phyloP scores from a whole-genome alignment of 202 grass and related monocot species.

The Zoysia matrella region DNA sequence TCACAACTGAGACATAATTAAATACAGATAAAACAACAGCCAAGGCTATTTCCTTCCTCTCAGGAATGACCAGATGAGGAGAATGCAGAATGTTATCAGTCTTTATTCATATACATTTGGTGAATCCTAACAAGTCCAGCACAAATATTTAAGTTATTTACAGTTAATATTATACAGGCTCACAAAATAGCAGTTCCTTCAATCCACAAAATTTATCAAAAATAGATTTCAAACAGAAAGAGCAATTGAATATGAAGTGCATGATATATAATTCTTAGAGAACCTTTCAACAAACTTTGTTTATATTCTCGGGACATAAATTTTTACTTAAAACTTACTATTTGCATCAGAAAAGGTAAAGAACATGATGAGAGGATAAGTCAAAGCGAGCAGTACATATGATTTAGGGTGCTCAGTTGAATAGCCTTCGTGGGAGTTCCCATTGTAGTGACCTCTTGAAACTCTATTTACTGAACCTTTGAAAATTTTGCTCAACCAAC shows the following conservation, averaged over 20 bases:
- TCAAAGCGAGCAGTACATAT: constrained; percentile 42
- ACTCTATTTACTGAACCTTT: constrained; percentile 58
- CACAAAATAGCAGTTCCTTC: not conserved
- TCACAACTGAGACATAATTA: constrained; percentile 37
- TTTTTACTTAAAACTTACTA: constrained; percentile 17
- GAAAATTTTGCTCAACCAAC: constrained; percentile 65
- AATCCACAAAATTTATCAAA: constrained; percentile 28
- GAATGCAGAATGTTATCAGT: constrained; percentile 3
- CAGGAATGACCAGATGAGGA: not conserved
- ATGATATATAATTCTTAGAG: not conserved
- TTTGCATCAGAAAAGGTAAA: constrained; percentile 23
- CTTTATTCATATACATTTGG: constrained; percentile 14
- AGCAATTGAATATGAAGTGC: constrained; percentile 1
- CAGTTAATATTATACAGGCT: constrained; percentile 9
- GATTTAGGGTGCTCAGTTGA: constrained; percentile 52
- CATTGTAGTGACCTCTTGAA: constrained; percentile 55
- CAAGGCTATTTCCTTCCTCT: constrained; percentile 12
- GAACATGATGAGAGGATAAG: constrained; percentile 10
- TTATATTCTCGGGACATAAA: constrained; percentile 1
- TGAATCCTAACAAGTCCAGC: not conserved
- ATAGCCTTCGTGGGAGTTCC: constrained; percentile 49
- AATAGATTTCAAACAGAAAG: constrained; percentile 28
- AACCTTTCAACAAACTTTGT: constrained; percentile 1
- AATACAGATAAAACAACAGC: constrained; percentile 29
- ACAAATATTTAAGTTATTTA: constrained; percentile 2